Percentiles rank a stretch among this genome's conserved stretches.
phyloP scores from a whole-genome alignment of 2,329 filamentous ascomycete genomes.

The Paradendryphiella salina region DNA sequence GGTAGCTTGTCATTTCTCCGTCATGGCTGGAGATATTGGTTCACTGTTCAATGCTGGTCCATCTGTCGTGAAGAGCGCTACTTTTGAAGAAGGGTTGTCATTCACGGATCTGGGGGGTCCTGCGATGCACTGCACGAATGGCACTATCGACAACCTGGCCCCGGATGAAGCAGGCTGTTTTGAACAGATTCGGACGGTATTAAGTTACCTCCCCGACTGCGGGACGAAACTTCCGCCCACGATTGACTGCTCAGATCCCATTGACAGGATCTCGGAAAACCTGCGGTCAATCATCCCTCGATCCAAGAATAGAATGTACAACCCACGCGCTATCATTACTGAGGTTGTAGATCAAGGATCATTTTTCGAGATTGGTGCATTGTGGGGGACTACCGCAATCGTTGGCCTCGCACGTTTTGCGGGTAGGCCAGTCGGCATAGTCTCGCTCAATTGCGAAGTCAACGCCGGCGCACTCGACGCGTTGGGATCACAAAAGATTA shows the following conservation, averaged over 20 bases:
- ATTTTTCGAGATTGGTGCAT: constrained; percentile 66
- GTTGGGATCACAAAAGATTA: constrained; percentile 63
- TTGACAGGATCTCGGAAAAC: constrained; percentile 53
- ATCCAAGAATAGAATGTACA: constrained; percentile 62
- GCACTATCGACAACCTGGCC: constrained; percentile 67
- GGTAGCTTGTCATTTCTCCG: constrained; percentile 65
- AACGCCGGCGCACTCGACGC: constrained; percentile 65
- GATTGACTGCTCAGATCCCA: constrained; percentile 53
- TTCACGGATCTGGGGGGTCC: constrained; percentile 65
- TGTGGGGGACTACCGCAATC: constrained; percentile 66
- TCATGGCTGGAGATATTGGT: constrained; percentile 67
- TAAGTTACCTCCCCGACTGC: constrained; percentile 62
- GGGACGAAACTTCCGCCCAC: constrained; percentile 60
- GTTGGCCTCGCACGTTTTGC: constrained; percentile 62
- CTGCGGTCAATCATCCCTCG: constrained; percentile 62
- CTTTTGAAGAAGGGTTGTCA: constrained; percentile 64
- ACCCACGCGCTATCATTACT: constrained; percentile 60
- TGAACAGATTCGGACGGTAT: constrained; percentile 61
- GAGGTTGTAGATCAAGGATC: constrained; percentile 59
- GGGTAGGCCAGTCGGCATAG: constrained; percentile 62
- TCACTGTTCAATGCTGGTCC: constrained; percentile 67
- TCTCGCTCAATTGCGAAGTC: constrained; percentile 63
- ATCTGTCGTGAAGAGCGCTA: constrained; percentile 64
- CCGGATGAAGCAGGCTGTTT: constrained; percentile 64
- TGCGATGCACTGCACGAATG: constrained; percentile 65